A percentile compares a stretch with the other conserved stretches of the same genome.
Conservation (phyloP, 306 rosid genomes). For the Acacia confusa region DNA sequence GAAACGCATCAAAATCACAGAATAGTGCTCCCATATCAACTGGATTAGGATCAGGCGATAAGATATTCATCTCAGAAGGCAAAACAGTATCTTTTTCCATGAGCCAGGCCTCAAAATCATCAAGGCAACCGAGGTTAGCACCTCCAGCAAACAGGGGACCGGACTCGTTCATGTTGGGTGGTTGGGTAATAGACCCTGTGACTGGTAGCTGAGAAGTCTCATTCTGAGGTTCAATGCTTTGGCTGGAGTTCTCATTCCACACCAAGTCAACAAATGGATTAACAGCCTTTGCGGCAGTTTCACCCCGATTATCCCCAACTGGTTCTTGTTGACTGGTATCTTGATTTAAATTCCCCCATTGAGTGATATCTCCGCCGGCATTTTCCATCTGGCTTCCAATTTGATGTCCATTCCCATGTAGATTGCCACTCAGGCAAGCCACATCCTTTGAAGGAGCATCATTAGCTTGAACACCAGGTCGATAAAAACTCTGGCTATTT, state of each 20-base stretch:
- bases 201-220: constrained; percentile 30
- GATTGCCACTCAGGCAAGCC: constrained; percentile 24
- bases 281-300: constrained; percentile 13
- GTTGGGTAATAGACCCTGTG: constrained; percentile 31
- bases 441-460: constrained; percentile 27
- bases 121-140: constrained; percentile 8
- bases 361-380: not conserved
- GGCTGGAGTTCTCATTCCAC: constrained; percentile 38
- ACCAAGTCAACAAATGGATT: constrained; percentile 23
- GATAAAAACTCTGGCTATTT: constrained; percentile 27
- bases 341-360: constrained; percentile 26
- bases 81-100: constrained; percentile 36
- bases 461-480: constrained; percentile 34
- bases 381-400: constrained; percentile 26
- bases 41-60: constrained; percentile 35
- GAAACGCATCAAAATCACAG: constrained; percentile 47
- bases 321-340: constrained; percentile 16
- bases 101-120: constrained; percentile 43
- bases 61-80: constrained; percentile 31
- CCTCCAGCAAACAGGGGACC: constrained; percentile 26
- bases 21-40: constrained; percentile 35
- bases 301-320: constrained; percentile 29
- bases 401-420: constrained; percentile 35
- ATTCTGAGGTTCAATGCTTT: constrained; percentile 27
- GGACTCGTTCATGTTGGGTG: constrained; percentile 34